Base-by-base conservation (phyloP, 2,329 filamentous ascomycete species). In the Exutisphaerella laricina region DNA sequence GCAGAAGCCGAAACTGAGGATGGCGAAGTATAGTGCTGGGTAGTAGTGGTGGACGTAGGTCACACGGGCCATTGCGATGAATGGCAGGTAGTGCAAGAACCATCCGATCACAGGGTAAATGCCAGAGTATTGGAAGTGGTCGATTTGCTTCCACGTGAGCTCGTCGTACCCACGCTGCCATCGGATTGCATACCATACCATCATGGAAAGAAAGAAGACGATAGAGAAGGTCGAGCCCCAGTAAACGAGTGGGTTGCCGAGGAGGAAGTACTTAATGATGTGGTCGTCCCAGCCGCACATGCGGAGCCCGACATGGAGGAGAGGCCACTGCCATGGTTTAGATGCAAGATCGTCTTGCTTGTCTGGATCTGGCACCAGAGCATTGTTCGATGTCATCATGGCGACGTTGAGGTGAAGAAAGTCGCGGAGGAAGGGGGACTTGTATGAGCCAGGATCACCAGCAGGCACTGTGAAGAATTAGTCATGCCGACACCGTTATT, bases 301-400 rank as follows among this genome's bases (percentile, higher is more conserved):
- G 49, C 94, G 85, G 41, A 98, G 80, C 63, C 92, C 92, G 44
- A 97, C 92, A 59, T 97, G 75, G 29, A 98, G 80, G 51, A 98
- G 80, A 14, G 92, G 92, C 92, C 92, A 98, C 70, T 98, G 89
- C 92, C 92, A 98, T 74, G 89, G 96, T 54, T 88, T 76, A 10
- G 92, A 98, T 22, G 92, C 92, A 35, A 98, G 79, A 61, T 98
- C 92, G 60, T 98, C 92, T 67, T 98, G 92, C 78, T 98, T 98
- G 66, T 98, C 92, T 4, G 92, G 90, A 61, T 98, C 92, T 3
- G 92, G 92, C 14, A 98, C 88, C 33, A 98, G 80, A 17, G 92
- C 92, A 62, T 98, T 98, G 77, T 98, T 98, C 28, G 92, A 97
- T 3, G 92, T 98, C 90, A 97, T 96, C 92, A 98, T 98, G 50